Conservation (phyloP, 108 stramenopile genomes). For the Poteriospumella lacustris region DNA sequence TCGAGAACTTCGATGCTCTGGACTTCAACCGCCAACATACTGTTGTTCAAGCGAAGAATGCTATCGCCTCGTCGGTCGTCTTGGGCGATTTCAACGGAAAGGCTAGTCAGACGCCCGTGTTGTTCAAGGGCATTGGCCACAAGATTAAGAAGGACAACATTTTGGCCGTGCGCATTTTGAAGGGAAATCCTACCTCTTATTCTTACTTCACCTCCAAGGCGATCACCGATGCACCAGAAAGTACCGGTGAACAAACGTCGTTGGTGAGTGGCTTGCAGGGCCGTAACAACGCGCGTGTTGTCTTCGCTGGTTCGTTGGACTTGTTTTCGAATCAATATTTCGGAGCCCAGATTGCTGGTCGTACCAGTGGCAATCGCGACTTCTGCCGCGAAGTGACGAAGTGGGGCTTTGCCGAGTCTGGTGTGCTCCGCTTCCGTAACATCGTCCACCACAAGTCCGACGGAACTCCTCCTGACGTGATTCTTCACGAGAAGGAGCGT, state of each 20-base stretch:
- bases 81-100: not conserved
- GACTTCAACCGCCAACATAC: not conserved
- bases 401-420: slow-evolving; percentile 49
- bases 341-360: slow-evolving; percentile 30
- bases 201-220: slow-evolving; percentile 13
- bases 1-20: not conserved
- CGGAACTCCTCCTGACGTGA: slow-evolving; percentile 46
- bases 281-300: slow-evolving; percentile 51
- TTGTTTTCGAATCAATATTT: slow-evolving; percentile 46
- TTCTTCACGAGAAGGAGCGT: slow-evolving; percentile 48
- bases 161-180: slow-evolving; percentile 24
- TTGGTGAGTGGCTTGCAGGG: slow-evolving; percentile 33
- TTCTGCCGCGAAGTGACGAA: slow-evolving; percentile 23
- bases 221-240: not conserved
- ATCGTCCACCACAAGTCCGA: slow-evolving; percentile 45
- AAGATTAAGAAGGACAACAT: slow-evolving; percentile 4
- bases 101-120: slow-evolving; percentile 21
- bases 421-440: slow-evolving; percentile 44
- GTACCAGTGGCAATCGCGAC: not conserved
- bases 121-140: slow-evolving; percentile 27
- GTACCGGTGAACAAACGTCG: slow-evolving; percentile 14
- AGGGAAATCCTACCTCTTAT: slow-evolving; percentile 28
- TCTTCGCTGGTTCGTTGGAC: slow-evolving; percentile 41
- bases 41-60: not conserved
- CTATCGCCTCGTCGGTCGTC: not conserved